Percentiles rank a stretch among this genome's conserved stretches.
phyloP scores from a whole-genome alignment of 2,329 filamentous ascomycete species.

The Sporothrix luriei region DNA sequence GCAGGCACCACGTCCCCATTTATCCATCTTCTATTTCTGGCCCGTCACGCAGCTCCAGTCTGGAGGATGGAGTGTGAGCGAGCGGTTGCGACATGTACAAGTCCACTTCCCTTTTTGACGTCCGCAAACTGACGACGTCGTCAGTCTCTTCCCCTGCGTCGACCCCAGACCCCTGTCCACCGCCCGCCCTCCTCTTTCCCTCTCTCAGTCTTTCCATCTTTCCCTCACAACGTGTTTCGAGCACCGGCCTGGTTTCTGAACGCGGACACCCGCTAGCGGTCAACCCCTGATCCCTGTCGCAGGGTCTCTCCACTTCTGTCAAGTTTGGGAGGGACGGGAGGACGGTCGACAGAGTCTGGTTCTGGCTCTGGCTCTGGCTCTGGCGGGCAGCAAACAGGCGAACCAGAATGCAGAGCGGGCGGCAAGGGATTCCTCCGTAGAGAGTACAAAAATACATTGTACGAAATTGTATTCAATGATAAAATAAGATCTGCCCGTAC shows the following conservation, averaged over 20 bases:
- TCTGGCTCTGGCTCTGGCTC: constrained; percentile 12
- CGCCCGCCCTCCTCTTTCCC: not conserved
- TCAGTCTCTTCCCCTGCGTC: not conserved
- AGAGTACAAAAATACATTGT: not conserved
- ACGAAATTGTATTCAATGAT: too few relatives aligned
- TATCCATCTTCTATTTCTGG: too few relatives aligned
- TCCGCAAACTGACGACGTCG: not conserved
- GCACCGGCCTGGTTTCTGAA: constrained; percentile 29
- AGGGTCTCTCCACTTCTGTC: constrained; percentile 3
- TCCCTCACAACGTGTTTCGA: constrained; percentile 31
- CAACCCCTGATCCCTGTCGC: constrained; percentile 32
- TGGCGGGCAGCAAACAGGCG: constrained; percentile 9
- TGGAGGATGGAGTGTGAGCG: too few relatives aligned
- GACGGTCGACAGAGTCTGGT: not conserved
- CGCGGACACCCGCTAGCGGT: constrained; percentile 30
- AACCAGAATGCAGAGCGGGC: not conserved
- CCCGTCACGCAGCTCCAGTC: too few relatives aligned
- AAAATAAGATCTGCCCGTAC: not conserved
- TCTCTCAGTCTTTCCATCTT: too few relatives aligned
- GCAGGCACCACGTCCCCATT: too few relatives aligned
- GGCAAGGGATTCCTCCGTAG: not conserved
- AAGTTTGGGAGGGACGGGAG: not conserved
- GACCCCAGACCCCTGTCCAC: constrained; percentile 13
- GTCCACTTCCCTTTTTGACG: not conserved
- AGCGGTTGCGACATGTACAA: not conserved